phyloP scores from a whole-genome alignment of 208 protist genomes.

The Tritrichomonas foetus region DNA sequence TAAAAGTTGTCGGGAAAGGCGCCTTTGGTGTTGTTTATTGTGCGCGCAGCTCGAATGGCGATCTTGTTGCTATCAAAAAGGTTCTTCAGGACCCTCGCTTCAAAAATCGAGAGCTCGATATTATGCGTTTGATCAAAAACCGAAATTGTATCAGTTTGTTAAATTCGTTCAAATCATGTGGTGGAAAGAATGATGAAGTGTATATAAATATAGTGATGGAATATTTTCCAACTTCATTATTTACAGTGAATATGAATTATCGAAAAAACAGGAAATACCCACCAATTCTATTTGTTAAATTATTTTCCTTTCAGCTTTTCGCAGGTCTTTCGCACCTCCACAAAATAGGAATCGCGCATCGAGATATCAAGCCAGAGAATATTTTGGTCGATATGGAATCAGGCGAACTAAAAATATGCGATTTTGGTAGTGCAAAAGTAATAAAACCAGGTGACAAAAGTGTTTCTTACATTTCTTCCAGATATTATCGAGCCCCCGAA shows the following conservation, averaged over 20 bases:
- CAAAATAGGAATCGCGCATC: slow-evolving; percentile 72
- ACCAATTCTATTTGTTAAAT: slow-evolving; percentile 49
- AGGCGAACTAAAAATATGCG: slow-evolving; percentile 80
- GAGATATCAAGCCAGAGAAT: slow-evolving; percentile 89
- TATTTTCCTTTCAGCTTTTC: slow-evolving; percentile 89
- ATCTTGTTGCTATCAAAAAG: slow-evolving; percentile 20
- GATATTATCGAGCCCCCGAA: slow-evolving; percentile 85
- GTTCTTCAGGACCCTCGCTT: neutral
- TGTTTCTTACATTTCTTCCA: slow-evolving; percentile 82
- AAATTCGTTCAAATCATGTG: neutral
- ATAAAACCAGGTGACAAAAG: slow-evolving; percentile 70
- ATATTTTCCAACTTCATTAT: slow-evolving; percentile 91
- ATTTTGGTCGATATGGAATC: slow-evolving; percentile 72
- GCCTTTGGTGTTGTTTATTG: neutral
- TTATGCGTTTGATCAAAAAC: neutral
- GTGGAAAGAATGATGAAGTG: slow-evolving; percentile 63
- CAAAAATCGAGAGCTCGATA: slow-evolving; percentile 22
- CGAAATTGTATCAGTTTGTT: neutral
- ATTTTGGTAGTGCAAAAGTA: slow-evolving; percentile 76
- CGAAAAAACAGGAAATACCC: slow-evolving; percentile 58
- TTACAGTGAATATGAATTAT: slow-evolving; percentile 74
- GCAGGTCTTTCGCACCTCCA: slow-evolving; percentile 91
- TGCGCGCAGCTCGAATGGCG: neutral
- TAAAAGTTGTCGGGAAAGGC: neutral
- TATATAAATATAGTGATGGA: slow-evolving; percentile 98